Conservation (phyloP, 495 filamentous ascomycete genomes). For the Trichoderma erinaceum region DNA sequence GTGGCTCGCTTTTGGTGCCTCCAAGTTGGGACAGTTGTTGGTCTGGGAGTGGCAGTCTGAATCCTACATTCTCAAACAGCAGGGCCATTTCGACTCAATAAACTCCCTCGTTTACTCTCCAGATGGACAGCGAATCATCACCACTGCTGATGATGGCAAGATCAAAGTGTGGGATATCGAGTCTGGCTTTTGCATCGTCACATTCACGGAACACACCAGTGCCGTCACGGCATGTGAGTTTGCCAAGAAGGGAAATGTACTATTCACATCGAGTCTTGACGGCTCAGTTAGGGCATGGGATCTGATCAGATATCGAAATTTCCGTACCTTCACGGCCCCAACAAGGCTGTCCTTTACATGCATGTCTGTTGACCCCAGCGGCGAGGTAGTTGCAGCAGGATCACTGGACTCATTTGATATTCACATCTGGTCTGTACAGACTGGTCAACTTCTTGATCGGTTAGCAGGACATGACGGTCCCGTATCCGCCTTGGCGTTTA, state of each 20-base stretch:
- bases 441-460: constrained; percentile 86
- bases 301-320: constrained; percentile 91
- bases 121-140: constrained; percentile 87
- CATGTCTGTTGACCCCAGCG: constrained; percentile 91
- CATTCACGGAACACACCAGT: constrained; percentile 93
- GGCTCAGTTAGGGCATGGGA: constrained; percentile 95
- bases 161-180: constrained; percentile 97
- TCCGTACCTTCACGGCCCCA: constrained; percentile 91
- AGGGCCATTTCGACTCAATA: constrained; percentile 96
- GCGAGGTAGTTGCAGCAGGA: constrained; percentile 91
- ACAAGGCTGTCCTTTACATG: constrained; percentile 86
- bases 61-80: constrained; percentile 97
- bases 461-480: constrained; percentile 92
- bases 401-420: constrained; percentile 95
- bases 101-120: constrained; percentile 90
- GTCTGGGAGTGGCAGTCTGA: constrained; percentile 99
- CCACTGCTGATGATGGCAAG: constrained; percentile 91
- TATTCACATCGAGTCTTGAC: constrained; percentile 91
- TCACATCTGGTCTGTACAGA: constrained; percentile 97
- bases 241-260: constrained; percentile 84
- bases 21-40: constrained; percentile 84
- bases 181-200: constrained; percentile 95
- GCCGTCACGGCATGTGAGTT: constrained; percentile 95
- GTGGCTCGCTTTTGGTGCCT: constrained; percentile 97
- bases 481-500: constrained; percentile 78